phyloP scores from a whole-genome alignment of 208 protist genomes.

The Leishmania amazonensis region DNA sequence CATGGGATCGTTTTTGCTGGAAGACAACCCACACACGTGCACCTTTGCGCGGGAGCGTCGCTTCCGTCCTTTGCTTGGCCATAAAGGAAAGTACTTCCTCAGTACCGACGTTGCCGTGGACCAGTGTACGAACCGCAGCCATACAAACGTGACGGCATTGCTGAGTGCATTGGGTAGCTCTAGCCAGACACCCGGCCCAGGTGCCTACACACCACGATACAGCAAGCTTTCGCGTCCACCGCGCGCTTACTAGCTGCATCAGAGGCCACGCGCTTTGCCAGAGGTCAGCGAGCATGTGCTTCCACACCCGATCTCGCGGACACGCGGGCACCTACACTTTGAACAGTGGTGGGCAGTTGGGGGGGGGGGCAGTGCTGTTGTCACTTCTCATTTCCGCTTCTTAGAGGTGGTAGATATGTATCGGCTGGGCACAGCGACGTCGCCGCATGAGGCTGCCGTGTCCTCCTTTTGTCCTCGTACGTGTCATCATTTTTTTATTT shows the following conservation, averaged over 20 bases:
- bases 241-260: constrained; percentile 5
- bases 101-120: constrained; percentile 47
- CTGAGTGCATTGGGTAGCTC: constrained; percentile 9
- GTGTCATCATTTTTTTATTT: neutral
- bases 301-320: neutral
- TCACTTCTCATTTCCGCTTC: neutral
- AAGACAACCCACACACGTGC: constrained; percentile 52
- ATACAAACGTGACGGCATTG: neutral
- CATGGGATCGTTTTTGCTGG: constrained; percentile 63
- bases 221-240: constrained; percentile 63
- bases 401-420: neutral
- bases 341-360: neutral
- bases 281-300: neutral
- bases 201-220: constrained; percentile 81
- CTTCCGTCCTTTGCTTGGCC: constrained; percentile 55
- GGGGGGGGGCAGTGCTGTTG: neutral
- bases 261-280: neutral
- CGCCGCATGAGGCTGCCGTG: neutral
- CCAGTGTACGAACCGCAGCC: constrained; percentile 31
- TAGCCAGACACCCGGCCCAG: constrained; percentile 59
- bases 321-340: neutral
- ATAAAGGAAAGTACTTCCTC: constrained; percentile 58
- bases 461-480: neutral
- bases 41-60: constrained; percentile 76
- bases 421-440: neutral